Percentiles rank a stretch among this genome's conserved stretches.
Evolutionary conservation across 768 basidiomycete species (phyloP).

Genomic region (Mycena vulgaris): DNA sequence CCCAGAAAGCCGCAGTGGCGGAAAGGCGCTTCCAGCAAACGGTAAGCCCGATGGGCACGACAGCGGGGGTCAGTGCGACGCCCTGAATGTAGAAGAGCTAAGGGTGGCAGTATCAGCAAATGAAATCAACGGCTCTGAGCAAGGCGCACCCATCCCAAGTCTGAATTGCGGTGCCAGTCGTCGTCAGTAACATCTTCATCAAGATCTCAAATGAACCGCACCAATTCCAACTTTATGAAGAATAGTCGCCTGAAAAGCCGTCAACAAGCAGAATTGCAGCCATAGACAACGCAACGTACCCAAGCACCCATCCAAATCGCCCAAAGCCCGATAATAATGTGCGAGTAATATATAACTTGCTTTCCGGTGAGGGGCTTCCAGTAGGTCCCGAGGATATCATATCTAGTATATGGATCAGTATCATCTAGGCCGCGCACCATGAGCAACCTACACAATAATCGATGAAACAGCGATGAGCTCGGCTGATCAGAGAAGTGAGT

Average conservation of each 20-base stretch:
- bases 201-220: not conserved
- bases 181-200: not conserved
- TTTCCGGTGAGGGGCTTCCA: slow-evolving; percentile 1
- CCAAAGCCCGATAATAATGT: not conserved
- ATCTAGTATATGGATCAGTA: not conserved
- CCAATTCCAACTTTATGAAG: not conserved
- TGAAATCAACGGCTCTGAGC: not conserved
- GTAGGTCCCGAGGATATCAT: not conserved
- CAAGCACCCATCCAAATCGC: not conserved
- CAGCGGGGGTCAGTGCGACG: not conserved
- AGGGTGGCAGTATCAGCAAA: not conserved
- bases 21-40: not conserved
- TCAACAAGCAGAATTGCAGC: not conserved
- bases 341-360: not conserved
- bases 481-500: not conserved
- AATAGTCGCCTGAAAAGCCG: not conserved
- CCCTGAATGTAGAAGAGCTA: slow-evolving; percentile 1
- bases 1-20: slow-evolving; percentile 1
- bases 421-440: not conserved
- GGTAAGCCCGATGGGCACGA: not conserved
- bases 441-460: not conserved
- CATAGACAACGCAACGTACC: not conserved
- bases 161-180: not conserved
- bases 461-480: not conserved
- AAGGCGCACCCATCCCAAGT: not conserved